A percentile compares a stretch with the other conserved stretches of the same genome.
phyloP scores from a whole-genome alignment of 1,284 basidiomycete genomes.

The Erythrobasidium hasegawianum region DNA sequence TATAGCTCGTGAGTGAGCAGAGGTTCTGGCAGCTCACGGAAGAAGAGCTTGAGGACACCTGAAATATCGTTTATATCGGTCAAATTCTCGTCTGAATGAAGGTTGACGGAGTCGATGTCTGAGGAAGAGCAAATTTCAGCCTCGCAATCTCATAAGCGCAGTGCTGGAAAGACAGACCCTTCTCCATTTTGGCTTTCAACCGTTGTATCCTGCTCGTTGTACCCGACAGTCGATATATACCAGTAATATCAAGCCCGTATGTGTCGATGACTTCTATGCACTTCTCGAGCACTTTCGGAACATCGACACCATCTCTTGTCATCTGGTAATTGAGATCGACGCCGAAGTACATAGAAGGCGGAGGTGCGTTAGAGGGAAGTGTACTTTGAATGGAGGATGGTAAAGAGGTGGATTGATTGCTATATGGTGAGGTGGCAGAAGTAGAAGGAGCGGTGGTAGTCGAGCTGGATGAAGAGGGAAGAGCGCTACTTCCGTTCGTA shows the following conservation, averaged over 20 bases:
- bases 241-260: conserved; percentile 71
- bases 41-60: conserved; percentile 90
- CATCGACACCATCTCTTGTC: conserved; percentile 77
- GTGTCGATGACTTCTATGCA: conserved; percentile 89
- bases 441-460: neutral
- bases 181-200: conserved; percentile 79
- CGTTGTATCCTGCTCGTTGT: conserved; percentile 81
- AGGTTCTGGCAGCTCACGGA: conserved; percentile 93
- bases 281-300: conserved; percentile 82
- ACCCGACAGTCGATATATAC: conserved; percentile 90
- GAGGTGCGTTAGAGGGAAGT: neutral
- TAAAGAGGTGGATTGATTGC: no score
- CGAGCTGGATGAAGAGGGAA: neutral
- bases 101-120: conserved; percentile 81
- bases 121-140: neutral
- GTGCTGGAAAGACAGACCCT: no score
- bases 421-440: no score
- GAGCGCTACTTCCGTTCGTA: conserved; percentile 1
- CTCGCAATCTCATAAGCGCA: no score
- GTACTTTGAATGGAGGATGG: neutral
- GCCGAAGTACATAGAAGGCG: conserved; percentile 69
- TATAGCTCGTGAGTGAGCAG: conserved; percentile 80
- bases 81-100: conserved; percentile 83
- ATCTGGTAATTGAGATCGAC: conserved; percentile 89
- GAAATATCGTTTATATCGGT: conserved; percentile 94